These are phyloP conservation scores for Urtica urens DNA, from an alignment of 306 rosid species.

Conservation along the genomic window DNA sequence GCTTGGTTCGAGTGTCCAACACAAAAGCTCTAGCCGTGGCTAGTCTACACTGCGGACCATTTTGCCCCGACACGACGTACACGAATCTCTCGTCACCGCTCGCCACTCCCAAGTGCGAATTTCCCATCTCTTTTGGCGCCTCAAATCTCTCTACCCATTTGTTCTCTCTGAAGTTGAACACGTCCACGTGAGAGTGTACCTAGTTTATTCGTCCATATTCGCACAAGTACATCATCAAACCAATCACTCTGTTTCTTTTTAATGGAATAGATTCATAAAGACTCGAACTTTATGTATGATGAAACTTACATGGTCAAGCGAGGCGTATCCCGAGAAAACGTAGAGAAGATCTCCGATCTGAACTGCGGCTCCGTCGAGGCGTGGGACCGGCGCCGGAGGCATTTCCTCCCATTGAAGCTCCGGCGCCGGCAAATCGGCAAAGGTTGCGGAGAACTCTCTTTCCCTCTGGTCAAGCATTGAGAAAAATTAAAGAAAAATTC, in stretches of 20 bases:
- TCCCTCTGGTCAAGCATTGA: slow-evolving; percentile 6
- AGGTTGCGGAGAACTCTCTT: slow-evolving; percentile 44
- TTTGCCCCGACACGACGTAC: slow-evolving; percentile 70
- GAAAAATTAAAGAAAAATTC: slow-evolving; percentile 21
- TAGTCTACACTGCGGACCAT: slow-evolving; percentile 80
- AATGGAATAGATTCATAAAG: not conserved
- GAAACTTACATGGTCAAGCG: slow-evolving; percentile 46
- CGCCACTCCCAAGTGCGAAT: slow-evolving; percentile 82
- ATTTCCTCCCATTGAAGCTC: slow-evolving; percentile 66
- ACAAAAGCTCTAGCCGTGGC: slow-evolving; percentile 46
- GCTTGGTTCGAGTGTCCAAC: slow-evolving; percentile 58
- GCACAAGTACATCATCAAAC: not conserved
- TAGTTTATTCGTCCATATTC: slow-evolving; percentile 14
- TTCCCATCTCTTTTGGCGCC: slow-evolving; percentile 75
- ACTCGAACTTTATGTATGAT: not conserved
- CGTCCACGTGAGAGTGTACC: slow-evolving; percentile 86
- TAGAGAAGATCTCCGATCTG: slow-evolving; percentile 57
- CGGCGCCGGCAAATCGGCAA: slow-evolving; percentile 77
- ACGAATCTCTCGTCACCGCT: slow-evolving; percentile 84
- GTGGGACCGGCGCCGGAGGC: slow-evolving; percentile 78
- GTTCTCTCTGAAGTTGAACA: slow-evolving; percentile 48
- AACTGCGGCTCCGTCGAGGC: slow-evolving; percentile 68
- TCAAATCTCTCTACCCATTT: slow-evolving; percentile 50
- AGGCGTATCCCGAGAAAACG: slow-evolving; percentile 69
- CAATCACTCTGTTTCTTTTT: not conserved